Conservation (phyloP, 805 yeast species). For the Barnettozyma salicaria region DNA sequence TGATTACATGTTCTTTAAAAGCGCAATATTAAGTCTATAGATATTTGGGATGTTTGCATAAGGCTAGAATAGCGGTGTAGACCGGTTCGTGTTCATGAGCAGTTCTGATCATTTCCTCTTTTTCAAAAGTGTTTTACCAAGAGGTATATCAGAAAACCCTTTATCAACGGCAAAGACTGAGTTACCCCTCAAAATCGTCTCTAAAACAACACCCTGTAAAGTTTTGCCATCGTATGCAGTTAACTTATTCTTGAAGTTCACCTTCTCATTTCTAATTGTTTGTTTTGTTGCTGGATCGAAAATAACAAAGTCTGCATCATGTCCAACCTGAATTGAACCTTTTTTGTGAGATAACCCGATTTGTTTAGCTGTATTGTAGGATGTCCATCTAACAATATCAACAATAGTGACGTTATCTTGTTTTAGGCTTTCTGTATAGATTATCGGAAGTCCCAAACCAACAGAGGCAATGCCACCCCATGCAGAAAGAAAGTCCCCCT, state of each 20-base stretch:
- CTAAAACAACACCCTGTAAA: slow-evolving; percentile 67
- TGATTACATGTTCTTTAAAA: too few species aligned
- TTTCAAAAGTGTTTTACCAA: slow-evolving; percentile 57
- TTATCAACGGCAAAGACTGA: slow-evolving; percentile 49
- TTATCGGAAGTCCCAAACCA: slow-evolving; percentile 80
- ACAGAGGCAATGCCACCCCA: slow-evolving; percentile 97
- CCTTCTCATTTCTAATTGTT: slow-evolving; percentile 45
- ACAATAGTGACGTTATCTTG: slow-evolving; percentile 46
- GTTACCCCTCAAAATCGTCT: slow-evolving; percentile 74
- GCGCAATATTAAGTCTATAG: too few species aligned
- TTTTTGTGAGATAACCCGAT: slow-evolving; percentile 69
- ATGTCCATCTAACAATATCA: slow-evolving; percentile 77
- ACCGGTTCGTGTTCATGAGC: neutral
- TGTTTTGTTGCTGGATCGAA: slow-evolving; percentile 60
- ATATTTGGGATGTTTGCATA: too few species aligned
- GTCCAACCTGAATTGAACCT: slow-evolving; percentile 68
- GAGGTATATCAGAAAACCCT: slow-evolving; percentile 52
- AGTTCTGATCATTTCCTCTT: slow-evolving; percentile 35
- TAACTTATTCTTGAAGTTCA: slow-evolving; percentile 77
- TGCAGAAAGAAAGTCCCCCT: slow-evolving; percentile 85
- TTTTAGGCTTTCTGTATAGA: slow-evolving; percentile 68
- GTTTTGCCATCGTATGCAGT: slow-evolving; percentile 78
- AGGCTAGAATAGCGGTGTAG: too few species aligned
- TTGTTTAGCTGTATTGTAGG: slow-evolving; percentile 77
- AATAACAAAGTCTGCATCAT: slow-evolving; percentile 83